These are phyloP conservation scores for Ophidiomyces ophidiicola DNA, from an alignment of 2,329 filamentous ascomycete species.

Conservation along the genomic window DNA sequence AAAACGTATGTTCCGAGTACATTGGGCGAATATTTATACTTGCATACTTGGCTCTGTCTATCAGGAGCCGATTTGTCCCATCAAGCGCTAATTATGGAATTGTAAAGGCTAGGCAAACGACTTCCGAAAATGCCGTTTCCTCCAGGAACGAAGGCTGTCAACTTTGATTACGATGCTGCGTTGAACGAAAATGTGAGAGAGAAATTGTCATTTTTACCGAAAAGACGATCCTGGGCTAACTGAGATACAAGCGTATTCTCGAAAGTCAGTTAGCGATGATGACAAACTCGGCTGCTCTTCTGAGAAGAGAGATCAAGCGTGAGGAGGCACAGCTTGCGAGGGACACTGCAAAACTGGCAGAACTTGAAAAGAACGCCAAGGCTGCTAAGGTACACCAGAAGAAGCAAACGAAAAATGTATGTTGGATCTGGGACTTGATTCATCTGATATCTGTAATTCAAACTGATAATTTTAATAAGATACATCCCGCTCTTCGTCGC, in stretches of 20 bases:
- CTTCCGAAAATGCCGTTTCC: conserved; percentile 38
- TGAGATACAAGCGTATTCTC: conserved; percentile 23
- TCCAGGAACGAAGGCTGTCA: conserved; percentile 30
- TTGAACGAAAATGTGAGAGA: conserved; percentile 32
- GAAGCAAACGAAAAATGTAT: conserved; percentile 32
- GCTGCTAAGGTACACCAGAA: conserved; percentile 29
- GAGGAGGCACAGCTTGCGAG: conserved; percentile 32
- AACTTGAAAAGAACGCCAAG: conserved; percentile 35
- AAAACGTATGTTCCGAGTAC: conserved; percentile 28
- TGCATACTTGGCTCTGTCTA: no score
- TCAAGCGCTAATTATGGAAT: background rate
- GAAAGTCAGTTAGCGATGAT: conserved; percentile 31
- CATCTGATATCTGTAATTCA: background rate
- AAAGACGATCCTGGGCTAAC: conserved; percentile 3
- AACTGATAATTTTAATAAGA: conserved; percentile 18
- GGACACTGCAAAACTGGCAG: conserved; percentile 31
- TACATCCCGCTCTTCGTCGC: conserved; percentile 31
- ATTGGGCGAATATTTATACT: no score
- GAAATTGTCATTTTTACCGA: background rate
- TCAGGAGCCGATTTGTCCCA: no score
- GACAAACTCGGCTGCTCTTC: conserved; percentile 29
- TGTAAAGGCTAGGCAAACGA: conserved; percentile 28
- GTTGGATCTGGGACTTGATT: conserved; percentile 5
- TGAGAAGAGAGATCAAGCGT: conserved; percentile 32
- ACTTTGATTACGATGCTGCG: conserved; percentile 35